Base-by-base conservation (phyloP, 371 early-diverging fungal species). In the Fennellomyces sp. region DNA sequence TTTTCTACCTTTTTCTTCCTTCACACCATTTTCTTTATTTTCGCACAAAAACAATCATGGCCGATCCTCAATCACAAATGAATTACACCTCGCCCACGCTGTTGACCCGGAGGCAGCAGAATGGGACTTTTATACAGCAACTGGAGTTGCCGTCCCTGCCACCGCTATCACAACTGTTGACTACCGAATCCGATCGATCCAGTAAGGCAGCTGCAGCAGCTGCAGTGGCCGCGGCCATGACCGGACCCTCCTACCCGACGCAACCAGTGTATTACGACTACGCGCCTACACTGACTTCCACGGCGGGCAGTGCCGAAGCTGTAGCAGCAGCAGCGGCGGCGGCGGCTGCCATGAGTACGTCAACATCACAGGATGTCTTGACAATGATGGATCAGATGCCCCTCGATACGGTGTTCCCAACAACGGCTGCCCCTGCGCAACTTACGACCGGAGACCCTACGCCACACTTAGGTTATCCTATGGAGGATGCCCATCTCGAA, bases 31-130 rank as follows among this genome's bases (percentile, higher is more conserved):
- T 48, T 58, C 35, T 30, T 29, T 17, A 25, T 47, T 28, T 12
- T 19, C 39, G 13, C 12, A 33, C 5, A 25, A 13, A 31, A 11
- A 52, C 52, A 28, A 8, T 1, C 21, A 29, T n/a, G n/a, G n/a
- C n/a, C n/a, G n/a, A n/a, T n/a, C n/a, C 41, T n/a, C 41, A 41
- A 13, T n/a, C 8, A 41, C 41, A 41, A 13, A 41, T 41, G n/a
- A 41, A 51, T 51, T 30, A 51, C 29, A 51, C 30, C n/a, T 33
- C 33, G 27, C 17, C 52, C 7, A 64, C 50, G 51, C 67, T 76
- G 17, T 62, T 76, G 29, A 64, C 68, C 45, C 70, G 73, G 58
- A 58, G 77, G 56, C 71, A 76, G 38, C 76, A 76, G 42, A 62
- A 33, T 10, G 60, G 66, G 17, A 58, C 64, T 8, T 76, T 64